Conservation (phyloP, 164 flowering plant species). For the Pachysandra terminalis region DNA sequence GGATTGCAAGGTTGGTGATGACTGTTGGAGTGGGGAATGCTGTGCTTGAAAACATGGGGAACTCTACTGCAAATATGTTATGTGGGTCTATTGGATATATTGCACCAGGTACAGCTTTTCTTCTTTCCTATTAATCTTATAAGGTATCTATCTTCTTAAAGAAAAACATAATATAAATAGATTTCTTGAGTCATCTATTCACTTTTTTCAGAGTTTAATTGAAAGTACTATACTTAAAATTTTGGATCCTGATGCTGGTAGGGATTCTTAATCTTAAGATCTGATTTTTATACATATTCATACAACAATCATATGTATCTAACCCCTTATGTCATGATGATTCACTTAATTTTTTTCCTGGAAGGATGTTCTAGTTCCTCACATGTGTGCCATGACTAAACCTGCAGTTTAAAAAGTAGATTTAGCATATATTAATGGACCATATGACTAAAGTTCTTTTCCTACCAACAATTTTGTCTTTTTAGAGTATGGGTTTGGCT, state of each 20-base stretch:
- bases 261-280: no score
- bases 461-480: neutral
- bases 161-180: no score
- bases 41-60: slow-evolving; percentile 31
- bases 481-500: slow-evolving; percentile 45
- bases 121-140: neutral
- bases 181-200: neutral
- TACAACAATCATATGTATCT: no score
- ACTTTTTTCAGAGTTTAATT: no score
- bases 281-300: no score
- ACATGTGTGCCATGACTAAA: neutral
- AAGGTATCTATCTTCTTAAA: no score
- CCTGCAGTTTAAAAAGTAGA: neutral
- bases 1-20: slow-evolving; percentile 39
- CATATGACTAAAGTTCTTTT: neutral
- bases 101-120: slow-evolving; percentile 38
- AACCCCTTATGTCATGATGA: no score
- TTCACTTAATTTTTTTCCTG: no score
- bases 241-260: no score
- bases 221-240: no score
- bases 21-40: slow-evolving; percentile 25
- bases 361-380: neutral
- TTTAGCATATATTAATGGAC: neutral
- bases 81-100: slow-evolving; percentile 47
- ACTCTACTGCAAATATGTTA: slow-evolving; percentile 37